A percentile compares a stretch with the other conserved stretches of the same genome.
Evolutionary conservation across 1,284 basidiomycete genomes (phyloP).

Genomic region (Phellopilus nigrolimitatus): DNA sequence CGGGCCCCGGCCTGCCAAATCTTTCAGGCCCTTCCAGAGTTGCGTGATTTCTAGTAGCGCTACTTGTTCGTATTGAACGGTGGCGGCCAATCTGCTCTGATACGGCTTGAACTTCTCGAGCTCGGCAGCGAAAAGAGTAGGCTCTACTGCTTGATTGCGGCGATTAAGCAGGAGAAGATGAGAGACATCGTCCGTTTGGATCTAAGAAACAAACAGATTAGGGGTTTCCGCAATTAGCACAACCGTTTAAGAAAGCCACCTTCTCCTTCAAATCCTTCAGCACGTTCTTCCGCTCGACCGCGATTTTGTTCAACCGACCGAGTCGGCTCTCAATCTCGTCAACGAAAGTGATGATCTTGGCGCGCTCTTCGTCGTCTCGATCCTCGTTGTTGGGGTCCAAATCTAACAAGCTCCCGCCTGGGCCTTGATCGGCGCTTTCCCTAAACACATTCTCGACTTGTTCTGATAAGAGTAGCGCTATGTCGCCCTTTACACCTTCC

Average conservation of each 20-base stretch:
- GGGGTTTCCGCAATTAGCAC: constrained; percentile 12
- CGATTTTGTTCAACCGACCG: constrained; percentile 74
- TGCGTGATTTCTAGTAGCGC: constrained; percentile 66
- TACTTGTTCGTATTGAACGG: constrained; percentile 72
- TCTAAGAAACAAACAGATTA: constrained; percentile 39
- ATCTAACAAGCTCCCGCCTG: constrained; percentile 59
- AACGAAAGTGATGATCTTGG: constrained; percentile 62
- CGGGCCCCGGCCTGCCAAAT: constrained; percentile 67
- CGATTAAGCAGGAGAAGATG: constrained; percentile 91
- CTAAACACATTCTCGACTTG: constrained; percentile 72
- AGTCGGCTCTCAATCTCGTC: constrained; percentile 77
- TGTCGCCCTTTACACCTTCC: constrained; percentile 66
- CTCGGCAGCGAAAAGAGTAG: constrained; percentile 86
- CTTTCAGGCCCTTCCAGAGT: constrained; percentile 68
- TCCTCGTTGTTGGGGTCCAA: constrained; percentile 60
- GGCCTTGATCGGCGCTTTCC: constrained; percentile 45
- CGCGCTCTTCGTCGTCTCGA: constrained; percentile 63
- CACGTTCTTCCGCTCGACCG: constrained; percentile 80
- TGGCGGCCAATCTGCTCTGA: constrained; percentile 75
- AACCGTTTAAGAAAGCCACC: constrained; percentile 35
- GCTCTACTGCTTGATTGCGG: constrained; percentile 80
- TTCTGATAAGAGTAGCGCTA: constrained; percentile 60
- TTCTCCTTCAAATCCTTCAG: constrained; percentile 94
- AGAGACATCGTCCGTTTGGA: constrained; percentile 96
- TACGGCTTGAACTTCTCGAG: constrained; percentile 95